These are phyloP conservation scores for Plasmodium coatneyi DNA, from an alignment of 169 alveolate genomes.

Conservation along the genomic window DNA sequence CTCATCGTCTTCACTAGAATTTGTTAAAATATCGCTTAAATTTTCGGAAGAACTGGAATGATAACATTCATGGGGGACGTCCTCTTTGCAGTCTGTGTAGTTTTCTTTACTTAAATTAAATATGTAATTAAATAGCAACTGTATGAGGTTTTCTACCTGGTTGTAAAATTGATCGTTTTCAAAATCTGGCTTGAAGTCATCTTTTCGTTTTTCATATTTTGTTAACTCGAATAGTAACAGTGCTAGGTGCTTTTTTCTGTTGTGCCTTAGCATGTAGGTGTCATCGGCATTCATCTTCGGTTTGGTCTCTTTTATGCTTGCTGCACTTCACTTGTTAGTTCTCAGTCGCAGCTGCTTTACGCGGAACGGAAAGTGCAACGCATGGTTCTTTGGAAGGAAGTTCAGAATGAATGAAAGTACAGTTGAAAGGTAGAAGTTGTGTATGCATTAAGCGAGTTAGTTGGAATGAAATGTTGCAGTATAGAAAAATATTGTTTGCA, in stretches of 20 bases:
- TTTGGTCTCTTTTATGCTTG: not conserved
- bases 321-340: not conserved
- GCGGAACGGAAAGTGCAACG: not conserved
- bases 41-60: constrained; percentile 58
- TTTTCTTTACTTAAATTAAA: constrained; percentile 43
- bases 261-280: constrained; percentile 35
- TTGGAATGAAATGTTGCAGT: not conserved
- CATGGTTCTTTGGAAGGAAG: not conserved
- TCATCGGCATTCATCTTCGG: constrained; percentile 15
- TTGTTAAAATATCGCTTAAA: constrained; percentile 19
- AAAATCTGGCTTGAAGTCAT: constrained; percentile 8
- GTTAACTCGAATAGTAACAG: constrained; percentile 39
- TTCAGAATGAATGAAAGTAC: not conserved
- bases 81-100: not conserved
- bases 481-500: not conserved
- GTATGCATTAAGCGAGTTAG: not conserved
- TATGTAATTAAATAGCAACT: constrained; percentile 49
- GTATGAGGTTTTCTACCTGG: constrained; percentile 20
- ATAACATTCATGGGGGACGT: not conserved
- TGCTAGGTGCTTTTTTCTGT: constrained; percentile 7
- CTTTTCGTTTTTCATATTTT: constrained; percentile 46
- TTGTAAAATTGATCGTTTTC: constrained; percentile 61
- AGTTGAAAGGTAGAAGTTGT: not conserved
- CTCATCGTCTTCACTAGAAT: constrained; percentile 27
- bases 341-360: not conserved